Evolutionary conservation across 2,329 filamentous ascomycete species (phyloP).

Genomic region (Diaporthe eres): DNA sequence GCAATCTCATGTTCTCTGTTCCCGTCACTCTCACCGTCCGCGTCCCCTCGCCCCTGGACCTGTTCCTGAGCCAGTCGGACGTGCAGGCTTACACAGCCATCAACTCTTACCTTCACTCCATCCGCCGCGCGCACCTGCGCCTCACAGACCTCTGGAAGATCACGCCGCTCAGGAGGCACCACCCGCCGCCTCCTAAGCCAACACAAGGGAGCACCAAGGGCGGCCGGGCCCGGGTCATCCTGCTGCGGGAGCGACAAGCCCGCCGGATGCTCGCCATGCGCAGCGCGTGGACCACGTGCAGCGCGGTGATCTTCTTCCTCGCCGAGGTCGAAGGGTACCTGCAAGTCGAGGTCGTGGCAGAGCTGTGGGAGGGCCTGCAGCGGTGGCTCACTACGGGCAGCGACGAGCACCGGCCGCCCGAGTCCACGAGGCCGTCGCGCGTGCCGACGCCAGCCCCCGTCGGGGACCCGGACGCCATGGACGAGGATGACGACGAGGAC

Average conservation of each 20-base stretch:
- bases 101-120: constrained; percentile 87
- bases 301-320: constrained; percentile 89
- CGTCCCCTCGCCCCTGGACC: constrained; percentile 84
- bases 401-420: constrained; percentile 47
- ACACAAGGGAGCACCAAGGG: constrained; percentile 72
- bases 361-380: constrained; percentile 85
- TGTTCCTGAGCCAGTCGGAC: constrained; percentile 85
- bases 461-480: constrained; percentile 26
- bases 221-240: constrained; percentile 71
- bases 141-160: constrained; percentile 91
- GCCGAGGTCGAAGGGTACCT: constrained; percentile 90
- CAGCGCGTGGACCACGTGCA: constrained; percentile 90
- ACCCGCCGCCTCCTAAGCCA: constrained; percentile 79
- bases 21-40: constrained; percentile 79
- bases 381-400: constrained; percentile 75
- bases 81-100: constrained; percentile 86
- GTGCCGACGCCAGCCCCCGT: constrained; percentile 22
- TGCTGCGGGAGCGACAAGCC: constrained; percentile 75
- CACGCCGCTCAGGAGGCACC: constrained; percentile 80
- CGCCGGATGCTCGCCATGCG: constrained; percentile 78
- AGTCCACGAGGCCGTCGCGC: constrained; percentile 37
- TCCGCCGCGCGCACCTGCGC: constrained; percentile 87
- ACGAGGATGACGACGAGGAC: constrained; percentile 52
- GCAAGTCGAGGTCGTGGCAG: constrained; percentile 88
- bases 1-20: constrained; percentile 85